A percentile compares a stretch with the other conserved stretches of the same genome.
Conservation (phyloP, 495 filamentous ascomycete genomes). For the Pyrenopolyporus hunteri region DNA sequence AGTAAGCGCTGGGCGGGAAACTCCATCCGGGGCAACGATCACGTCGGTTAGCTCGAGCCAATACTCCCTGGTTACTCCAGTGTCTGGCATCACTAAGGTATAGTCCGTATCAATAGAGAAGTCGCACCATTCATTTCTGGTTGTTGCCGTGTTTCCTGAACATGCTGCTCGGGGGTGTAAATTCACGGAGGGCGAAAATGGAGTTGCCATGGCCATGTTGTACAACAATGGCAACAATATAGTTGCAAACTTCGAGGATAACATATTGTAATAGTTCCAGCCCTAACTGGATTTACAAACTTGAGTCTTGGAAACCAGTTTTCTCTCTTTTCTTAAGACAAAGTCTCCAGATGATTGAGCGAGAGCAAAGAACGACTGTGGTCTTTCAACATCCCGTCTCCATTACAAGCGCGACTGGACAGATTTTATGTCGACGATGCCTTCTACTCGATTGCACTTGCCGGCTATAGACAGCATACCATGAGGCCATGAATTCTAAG, state of each 20-base stretch:
- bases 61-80: slow-evolving; percentile 54
- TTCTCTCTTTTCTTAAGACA: no score
- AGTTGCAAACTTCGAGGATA: slow-evolving; percentile 22
- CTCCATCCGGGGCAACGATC: slow-evolving; percentile 58
- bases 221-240: slow-evolving; percentile 17
- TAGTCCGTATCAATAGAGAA: slow-evolving; percentile 64
- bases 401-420: slow-evolving; percentile 4
- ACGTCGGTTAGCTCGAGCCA: slow-evolving; percentile 52
- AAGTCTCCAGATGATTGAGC: no score
- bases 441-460: slow-evolving; percentile 4
- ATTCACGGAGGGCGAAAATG: slow-evolving; percentile 24
- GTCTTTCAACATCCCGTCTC: neutral
- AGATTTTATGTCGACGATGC: slow-evolving; percentile 21
- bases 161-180: slow-evolving; percentile 41
- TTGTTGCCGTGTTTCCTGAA: slow-evolving; percentile 49
- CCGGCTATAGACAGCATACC: slow-evolving; percentile 15
- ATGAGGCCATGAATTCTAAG: slow-evolving; percentile 13
- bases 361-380: slow-evolving; percentile 23
- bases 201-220: slow-evolving; percentile 17
- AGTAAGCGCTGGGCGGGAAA: slow-evolving; percentile 46
- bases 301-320: neutral
- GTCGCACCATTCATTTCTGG: slow-evolving; percentile 43
- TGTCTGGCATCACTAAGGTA: slow-evolving; percentile 52
- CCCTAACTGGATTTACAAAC: neutral
- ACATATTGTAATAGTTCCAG: slow-evolving; percentile 22